phyloP scores from a whole-genome alignment of 306 rosid species.

The Corylus avellana region DNA sequence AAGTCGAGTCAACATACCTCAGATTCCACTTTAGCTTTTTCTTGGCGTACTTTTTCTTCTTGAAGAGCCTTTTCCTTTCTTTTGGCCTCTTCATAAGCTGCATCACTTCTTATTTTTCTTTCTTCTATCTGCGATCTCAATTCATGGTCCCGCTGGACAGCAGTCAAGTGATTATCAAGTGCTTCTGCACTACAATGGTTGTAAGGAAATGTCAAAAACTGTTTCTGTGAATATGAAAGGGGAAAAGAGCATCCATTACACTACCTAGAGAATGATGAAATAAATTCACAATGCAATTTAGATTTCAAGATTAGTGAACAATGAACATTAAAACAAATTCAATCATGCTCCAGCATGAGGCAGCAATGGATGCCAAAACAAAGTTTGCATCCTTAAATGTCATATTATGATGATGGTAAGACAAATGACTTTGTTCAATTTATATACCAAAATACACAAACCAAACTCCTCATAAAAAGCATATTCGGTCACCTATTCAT shows the following conservation, averaged over 20 bases:
- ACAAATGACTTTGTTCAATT: background rate
- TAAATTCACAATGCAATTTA: background rate
- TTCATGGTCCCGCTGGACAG: conserved; percentile 80
- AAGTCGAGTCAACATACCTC: conserved; percentile 51
- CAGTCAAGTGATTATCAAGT: conserved; percentile 87
- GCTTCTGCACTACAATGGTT: conserved; percentile 73
- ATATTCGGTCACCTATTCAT: background rate
- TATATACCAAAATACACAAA: background rate
- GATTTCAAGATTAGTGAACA: background rate
- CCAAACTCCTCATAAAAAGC: too few species aligned
- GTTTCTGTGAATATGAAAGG: conserved; percentile 13
- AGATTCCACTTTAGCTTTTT: conserved; percentile 80
- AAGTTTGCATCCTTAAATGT: background rate
- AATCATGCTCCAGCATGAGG: background rate
- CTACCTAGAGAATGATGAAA: background rate
- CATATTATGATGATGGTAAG: background rate
- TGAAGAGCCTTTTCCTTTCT: conserved; percentile 72
- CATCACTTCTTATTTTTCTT: conserved; percentile 82
- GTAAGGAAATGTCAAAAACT: conserved; percentile 23
- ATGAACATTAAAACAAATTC: background rate
- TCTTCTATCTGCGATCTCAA: conserved; percentile 88
- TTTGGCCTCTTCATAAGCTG: conserved; percentile 86
- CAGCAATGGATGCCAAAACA: background rate
- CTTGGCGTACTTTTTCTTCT: conserved; percentile 81
- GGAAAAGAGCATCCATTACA: background rate